Evolutionary conservation across 495 filamentous ascomycete genomes (phyloP).

Genomic region (Daldinia childiae): DNA sequence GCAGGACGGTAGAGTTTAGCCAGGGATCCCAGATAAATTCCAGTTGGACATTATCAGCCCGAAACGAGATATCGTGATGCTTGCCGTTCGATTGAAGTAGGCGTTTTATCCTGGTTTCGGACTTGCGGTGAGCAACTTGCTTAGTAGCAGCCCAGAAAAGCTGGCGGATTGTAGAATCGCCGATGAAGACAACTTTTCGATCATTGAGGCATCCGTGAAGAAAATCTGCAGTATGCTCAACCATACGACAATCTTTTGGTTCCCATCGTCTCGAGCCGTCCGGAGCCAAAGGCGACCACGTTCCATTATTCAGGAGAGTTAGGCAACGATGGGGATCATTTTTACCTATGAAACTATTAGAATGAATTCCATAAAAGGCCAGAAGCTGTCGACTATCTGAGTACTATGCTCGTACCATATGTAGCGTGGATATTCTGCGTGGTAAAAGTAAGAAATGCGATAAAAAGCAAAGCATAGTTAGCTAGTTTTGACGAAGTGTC

Average conservation of each 20-base stretch:
- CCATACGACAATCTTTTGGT: conserved; percentile 67
- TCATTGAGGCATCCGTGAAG: conserved; percentile 56
- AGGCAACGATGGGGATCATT: conserved; percentile 64
- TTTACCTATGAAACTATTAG: conserved; percentile 34
- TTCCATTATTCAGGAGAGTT: conserved; percentile 61
- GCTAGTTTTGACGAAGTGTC: not conserved
- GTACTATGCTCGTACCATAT: conserved; percentile 1
- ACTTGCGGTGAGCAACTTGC: not conserved
- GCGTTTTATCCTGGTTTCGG: not conserved
- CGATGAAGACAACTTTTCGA: conserved; percentile 64
- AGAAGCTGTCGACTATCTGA: not conserved
- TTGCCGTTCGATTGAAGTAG: conserved; percentile 41
- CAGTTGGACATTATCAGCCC: conserved; percentile 52
- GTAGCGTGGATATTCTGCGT: not conserved
- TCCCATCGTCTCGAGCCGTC: conserved; percentile 59
- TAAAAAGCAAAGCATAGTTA: not conserved
- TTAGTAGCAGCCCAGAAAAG: conserved; percentile 66
- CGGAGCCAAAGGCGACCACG: conserved; percentile 53
- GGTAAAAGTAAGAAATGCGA: not conserved
- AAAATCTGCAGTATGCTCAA: conserved; percentile 59
- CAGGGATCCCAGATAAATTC: conserved; percentile 71
- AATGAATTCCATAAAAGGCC: not conserved
- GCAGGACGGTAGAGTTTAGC: conserved; percentile 62
- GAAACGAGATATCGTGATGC: conserved; percentile 58
- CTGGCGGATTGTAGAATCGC: conserved; percentile 67